Evolutionary conservation across 106 monocot species (phyloP), one percentile per base, ranked within the genome.

Genomic region (Dendrobium nobile): DNA sequence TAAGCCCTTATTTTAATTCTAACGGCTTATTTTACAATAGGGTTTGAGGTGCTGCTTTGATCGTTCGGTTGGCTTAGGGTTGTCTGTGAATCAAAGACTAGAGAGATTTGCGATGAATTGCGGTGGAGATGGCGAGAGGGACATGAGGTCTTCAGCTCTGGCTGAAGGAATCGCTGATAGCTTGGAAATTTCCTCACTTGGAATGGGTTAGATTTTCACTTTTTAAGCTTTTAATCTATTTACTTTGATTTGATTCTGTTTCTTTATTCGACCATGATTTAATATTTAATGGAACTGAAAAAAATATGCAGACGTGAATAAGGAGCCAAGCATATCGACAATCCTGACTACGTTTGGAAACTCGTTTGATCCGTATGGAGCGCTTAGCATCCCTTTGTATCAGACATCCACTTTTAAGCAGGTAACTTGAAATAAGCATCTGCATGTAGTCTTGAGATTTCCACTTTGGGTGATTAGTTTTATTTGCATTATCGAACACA

Each of bases 331-430:
- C 70, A 82, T 95, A 11, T 82, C 99, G 22, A 99, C 99, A 5
- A 81, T 99, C n/a, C 82, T 99, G 67, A 90, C 91, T 18, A 84
- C 81, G 33, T 91, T 90, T 78, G 90, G 47, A 11, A 95, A 95
- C 79, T 89, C 91, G 13, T 99, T 95, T 77, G 95, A 99, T 82
- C 90, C 89, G 0, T 99, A 93, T 75, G 91, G 83, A 70, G 95
- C 99, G 78, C 56, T 95, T 47, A 95, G 99, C 77, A 95, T 92
- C 37, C 99, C 99, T 1, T 74, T 99, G 54, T 99, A 99, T 86
- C 99, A 99, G 76, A 95, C 99, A 15, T 88, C 99, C 83, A 99
- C 99, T 55, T 99, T 99, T 78, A 88, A 86, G 81, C 95, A 99
- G 95, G 99, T 99, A 82, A 70, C 41, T 8, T n/a, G 1, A 61